Conservation (phyloP, 257 asterid genomes). For the Linderniella brevidens region DNA sequence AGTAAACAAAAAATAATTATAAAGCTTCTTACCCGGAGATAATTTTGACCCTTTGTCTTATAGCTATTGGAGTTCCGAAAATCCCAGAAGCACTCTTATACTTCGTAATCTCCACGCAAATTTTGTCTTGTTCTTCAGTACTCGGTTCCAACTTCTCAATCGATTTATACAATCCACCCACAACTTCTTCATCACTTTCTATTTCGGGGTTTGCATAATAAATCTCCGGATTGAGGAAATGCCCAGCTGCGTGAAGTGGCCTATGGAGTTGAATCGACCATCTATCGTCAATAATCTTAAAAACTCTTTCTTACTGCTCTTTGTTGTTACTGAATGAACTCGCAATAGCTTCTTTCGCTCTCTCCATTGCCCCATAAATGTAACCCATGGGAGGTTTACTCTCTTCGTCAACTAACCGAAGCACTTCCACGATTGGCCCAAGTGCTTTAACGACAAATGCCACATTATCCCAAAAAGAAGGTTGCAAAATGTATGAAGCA, state of each 20-base stretch:
- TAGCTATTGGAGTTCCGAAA: background rate
- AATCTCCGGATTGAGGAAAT: constrained; percentile 2
- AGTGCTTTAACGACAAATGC: constrained; percentile 1
- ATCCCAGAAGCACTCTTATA: background rate
- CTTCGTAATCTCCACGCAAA: no score
- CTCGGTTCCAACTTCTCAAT: background rate
- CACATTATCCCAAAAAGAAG: constrained; percentile 4
- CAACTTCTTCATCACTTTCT: background rate
- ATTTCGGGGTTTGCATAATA: background rate
- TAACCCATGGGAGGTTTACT: constrained; percentile 1
- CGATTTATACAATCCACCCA: background rate
- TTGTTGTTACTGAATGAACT: background rate
- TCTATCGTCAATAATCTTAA: constrained; percentile 8
- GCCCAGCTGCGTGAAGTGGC: constrained; percentile 2
- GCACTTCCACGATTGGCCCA: background rate
- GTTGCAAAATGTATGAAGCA: background rate
- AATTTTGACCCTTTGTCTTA: constrained; percentile 1
- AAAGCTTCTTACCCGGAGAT: background rate
- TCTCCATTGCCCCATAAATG: constrained; percentile 3
- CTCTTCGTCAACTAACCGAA: constrained; percentile 3
- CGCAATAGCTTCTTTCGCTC: background rate
- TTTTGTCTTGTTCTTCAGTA: background rate
- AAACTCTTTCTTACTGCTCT: constrained; percentile 1
- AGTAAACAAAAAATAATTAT: background rate
- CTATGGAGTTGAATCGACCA: constrained; percentile 1